Evolutionary conservation across 1,139 yeast species (phyloP).

Genomic region (Debaryomycetaceae sp.): DNA sequence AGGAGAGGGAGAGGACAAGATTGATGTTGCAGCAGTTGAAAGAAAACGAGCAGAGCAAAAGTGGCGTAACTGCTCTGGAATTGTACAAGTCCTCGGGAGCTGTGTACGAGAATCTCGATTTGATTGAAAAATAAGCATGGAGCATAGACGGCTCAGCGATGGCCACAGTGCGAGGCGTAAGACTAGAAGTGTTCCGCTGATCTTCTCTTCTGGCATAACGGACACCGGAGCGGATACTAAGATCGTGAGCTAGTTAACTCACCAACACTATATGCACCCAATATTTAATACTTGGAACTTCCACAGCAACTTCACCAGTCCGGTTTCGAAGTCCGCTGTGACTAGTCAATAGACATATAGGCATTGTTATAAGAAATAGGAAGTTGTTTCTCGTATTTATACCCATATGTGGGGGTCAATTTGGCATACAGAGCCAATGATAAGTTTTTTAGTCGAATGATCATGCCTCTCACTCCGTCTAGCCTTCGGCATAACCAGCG

Average conservation of each 20-base stretch:
- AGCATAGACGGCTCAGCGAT: neutral
- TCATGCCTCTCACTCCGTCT: no score
- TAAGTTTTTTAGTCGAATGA: no score
- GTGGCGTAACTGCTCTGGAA: constrained; percentile 42
- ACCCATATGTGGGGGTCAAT: no score
- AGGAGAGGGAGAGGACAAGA: constrained; percentile 47
- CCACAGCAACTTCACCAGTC: neutral
- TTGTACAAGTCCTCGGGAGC: constrained; percentile 43
- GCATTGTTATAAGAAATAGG: neutral
- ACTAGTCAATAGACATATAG: neutral
- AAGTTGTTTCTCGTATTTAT: no score
- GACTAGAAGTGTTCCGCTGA: neutral
- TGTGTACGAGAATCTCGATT: constrained; percentile 46
- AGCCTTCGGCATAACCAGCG: no score
- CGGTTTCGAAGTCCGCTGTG: neutral
- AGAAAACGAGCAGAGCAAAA: constrained; percentile 38
- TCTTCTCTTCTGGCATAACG: neutral
- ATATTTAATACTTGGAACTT: neutral
- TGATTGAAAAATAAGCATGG: constrained; percentile 23
- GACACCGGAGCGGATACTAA: neutral
- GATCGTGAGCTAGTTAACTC: neutral
- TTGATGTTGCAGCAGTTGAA: constrained; percentile 46
- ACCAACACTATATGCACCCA: neutral
- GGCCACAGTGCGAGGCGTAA: neutral
- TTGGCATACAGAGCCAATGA: no score